Base-by-base conservation (phyloP, 306 rosid genomes). In the Albizia julibrissin region DNA sequence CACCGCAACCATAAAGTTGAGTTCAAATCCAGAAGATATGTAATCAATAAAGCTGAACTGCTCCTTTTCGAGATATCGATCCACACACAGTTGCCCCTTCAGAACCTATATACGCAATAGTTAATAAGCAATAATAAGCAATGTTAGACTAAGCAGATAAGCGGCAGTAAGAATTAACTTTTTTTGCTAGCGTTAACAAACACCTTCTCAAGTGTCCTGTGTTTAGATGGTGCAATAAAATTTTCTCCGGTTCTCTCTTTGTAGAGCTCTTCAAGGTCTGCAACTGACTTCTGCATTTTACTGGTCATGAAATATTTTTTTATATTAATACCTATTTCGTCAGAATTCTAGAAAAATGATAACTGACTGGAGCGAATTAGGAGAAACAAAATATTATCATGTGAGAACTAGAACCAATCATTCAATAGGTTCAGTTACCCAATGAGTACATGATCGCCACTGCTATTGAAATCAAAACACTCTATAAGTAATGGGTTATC, bases 1-100 rank as follows among this genome's bases (percentile, higher is more conserved):
- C 19, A 95, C 87, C 5, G 96, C 98, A 68, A 95, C 98, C 99
- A 93, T 93, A 80, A 92, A 95, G 85, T 93, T 95, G 22, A 95
- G 90, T 87, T 92, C 92, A 87, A 92, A 95, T 66, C 98, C 98
- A 79, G 87, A 90, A 21, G 96, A 91, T 83, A 93, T 89, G 86
- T 95, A 95, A 75, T 95, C 99, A 24, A 95, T 80, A 85, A 95
- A 95, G 77, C 89, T 93, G 85, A 83, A 90, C 18, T 89, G 97
- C 47, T 87, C 87, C 86, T 84, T 95, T 86, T 92, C 96, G 64
- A 39, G 12, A 47, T 83, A 93, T 21, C 82, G 90, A 65, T 95
- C 98, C 83, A 93, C 98, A 80, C 89, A 93, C 26, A 95, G 85
- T 84, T 89, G 91, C 74, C 98, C 92, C 87, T 93, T 93, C 54